Conservation (phyloP, 1,139 yeast species). For the Yamadazyma diospyri region DNA sequence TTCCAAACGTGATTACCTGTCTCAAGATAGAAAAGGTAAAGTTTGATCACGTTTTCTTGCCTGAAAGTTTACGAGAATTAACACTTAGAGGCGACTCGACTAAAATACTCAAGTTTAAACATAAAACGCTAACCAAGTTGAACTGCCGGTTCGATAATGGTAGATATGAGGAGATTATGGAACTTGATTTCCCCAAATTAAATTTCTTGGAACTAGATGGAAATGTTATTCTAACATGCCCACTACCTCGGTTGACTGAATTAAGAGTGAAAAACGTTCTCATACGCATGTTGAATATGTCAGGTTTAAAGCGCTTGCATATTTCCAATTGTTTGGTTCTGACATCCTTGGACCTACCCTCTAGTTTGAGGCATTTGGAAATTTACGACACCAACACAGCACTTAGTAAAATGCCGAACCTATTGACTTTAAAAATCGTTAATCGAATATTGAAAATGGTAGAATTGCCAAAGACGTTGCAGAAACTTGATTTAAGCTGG, state of each 20-base stretch:
- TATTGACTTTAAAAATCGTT: slow-evolving; percentile 1
- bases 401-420: no score
- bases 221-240: not conserved
- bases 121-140: not conserved
- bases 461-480: slow-evolving; percentile 1
- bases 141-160: not conserved
- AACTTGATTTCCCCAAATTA: not conserved
- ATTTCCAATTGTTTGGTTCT: no score
- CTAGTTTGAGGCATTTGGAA: no score
- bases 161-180: not conserved
- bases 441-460: not conserved
- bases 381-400: no score
- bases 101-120: not conserved
- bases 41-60: not conserved
- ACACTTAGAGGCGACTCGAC: not conserved
- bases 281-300: no score
- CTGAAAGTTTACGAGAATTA: slow-evolving; percentile 1
- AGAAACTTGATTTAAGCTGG: slow-evolving; percentile 4
- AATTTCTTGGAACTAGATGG: not conserved
- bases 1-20: not conserved
- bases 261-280: no score
- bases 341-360: no score
- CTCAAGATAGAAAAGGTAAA: slow-evolving; percentile 1
- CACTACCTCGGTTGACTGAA: no score
- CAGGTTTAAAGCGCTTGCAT: no score